These are phyloP conservation scores for Botrytis pseudocinerea DNA, from an alignment of 2,329 filamentous ascomycete genomes.

Conservation along the genomic window DNA sequence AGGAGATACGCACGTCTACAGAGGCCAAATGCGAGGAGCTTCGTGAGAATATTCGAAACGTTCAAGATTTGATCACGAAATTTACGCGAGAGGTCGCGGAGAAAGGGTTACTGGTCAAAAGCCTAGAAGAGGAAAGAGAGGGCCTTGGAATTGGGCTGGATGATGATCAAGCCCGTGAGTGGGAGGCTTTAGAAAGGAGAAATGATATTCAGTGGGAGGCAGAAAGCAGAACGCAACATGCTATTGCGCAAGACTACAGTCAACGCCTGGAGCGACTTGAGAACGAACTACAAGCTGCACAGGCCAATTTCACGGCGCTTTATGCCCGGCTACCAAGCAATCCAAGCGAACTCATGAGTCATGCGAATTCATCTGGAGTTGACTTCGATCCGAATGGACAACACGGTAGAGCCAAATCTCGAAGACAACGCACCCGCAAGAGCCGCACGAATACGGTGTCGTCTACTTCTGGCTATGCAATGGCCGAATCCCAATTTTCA, in stretches of 20 bases:
- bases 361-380: constrained; percentile 40
- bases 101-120: constrained; percentile 69
- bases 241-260: constrained; percentile 31
- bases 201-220: constrained; percentile 40
- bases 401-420: constrained; percentile 41
- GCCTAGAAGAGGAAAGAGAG: constrained; percentile 70
- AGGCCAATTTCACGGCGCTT: constrained; percentile 28
- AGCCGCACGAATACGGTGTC: constrained; percentile 44
- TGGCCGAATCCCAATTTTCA: constrained; percentile 42
- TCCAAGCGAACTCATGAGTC: constrained; percentile 37
- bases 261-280: constrained; percentile 35
- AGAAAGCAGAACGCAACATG: constrained; percentile 34
- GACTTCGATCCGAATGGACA: constrained; percentile 38
- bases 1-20: constrained; percentile 52
- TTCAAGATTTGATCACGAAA: constrained; percentile 56
- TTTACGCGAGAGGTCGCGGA: constrained; percentile 74
- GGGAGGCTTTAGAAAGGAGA: constrained; percentile 36
- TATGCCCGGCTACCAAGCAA: constrained; percentile 34
- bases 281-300: constrained; percentile 30
- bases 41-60: constrained; percentile 55
- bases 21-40: constrained; percentile 55
- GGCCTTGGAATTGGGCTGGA: constrained; percentile 61
- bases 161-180: constrained; percentile 48
- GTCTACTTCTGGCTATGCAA: constrained; percentile 36
- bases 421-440: constrained; percentile 44